Conservation (phyloP, 139 green algal genomes). For the Parachlorella kessleri region DNA sequence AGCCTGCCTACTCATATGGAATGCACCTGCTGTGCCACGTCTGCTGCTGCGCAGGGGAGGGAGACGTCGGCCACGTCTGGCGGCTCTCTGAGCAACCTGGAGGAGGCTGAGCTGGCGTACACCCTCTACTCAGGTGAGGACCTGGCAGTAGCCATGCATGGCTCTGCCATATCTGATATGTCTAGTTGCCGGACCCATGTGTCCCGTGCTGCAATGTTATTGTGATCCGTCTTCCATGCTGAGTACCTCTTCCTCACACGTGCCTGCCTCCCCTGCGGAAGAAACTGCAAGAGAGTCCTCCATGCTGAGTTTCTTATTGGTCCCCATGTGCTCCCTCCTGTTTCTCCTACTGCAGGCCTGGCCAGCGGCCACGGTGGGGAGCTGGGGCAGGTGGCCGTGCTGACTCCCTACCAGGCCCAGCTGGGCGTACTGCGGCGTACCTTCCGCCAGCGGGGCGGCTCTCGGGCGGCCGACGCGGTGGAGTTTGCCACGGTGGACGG, state of each 20-base stretch:
- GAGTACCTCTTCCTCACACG: too few relatives aligned
- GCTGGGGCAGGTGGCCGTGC: conserved; percentile 61
- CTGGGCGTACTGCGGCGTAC: conserved; percentile 28
- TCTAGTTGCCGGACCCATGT: too few relatives aligned
- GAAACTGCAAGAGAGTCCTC: too few relatives aligned
- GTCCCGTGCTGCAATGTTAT: too few relatives aligned
- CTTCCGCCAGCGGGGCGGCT: conserved; percentile 13
- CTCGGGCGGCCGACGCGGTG: conserved; percentile 9
- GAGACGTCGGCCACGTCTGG: conserved; percentile 46
- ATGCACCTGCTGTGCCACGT: too few relatives aligned
- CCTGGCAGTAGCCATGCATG: too few relatives aligned
- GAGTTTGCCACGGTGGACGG: conserved; percentile 37
- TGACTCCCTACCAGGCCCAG: conserved; percentile 85
- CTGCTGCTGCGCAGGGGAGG: conserved; percentile 49
- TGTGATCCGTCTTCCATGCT: too few relatives aligned
- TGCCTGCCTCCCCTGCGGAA: too few relatives aligned
- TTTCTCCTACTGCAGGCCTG: conserved; percentile 35
- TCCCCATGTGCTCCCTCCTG: too few relatives aligned
- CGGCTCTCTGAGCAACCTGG: conserved; percentile 46
- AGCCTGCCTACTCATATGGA: too few relatives aligned
- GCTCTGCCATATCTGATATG: too few relatives aligned
- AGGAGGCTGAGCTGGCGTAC: conserved; percentile 39
- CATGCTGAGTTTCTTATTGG: too few relatives aligned
- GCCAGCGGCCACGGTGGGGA: conserved; percentile 7
- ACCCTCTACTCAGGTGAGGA: conserved; percentile 38